phyloP scores from a whole-genome alignment of 2,329 filamentous ascomycete genomes.

The Hypoxylon rubiginosum region DNA sequence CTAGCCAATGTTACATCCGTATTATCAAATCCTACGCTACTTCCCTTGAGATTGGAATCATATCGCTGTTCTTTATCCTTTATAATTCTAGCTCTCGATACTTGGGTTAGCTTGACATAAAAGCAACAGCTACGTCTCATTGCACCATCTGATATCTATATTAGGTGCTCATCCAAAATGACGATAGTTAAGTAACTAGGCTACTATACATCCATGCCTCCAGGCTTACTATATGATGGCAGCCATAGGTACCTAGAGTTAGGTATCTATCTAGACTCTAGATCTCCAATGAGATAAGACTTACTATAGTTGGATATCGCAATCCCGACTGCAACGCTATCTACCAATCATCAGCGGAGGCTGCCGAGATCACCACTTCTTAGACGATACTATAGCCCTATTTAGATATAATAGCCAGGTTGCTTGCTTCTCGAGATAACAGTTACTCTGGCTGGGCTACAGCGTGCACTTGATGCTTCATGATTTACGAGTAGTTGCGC shows the following conservation, averaged over 20 bases:
- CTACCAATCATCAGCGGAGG: conserved; percentile 24
- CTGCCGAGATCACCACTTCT: background rate
- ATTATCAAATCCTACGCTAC: no score
- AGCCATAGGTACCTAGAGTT: background rate
- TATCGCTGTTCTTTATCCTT: no score
- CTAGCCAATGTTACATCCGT: no score
- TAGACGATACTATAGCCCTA: background rate
- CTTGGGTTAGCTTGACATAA: background rate
- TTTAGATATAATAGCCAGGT: background rate
- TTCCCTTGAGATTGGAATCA: no score
- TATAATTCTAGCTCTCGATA: no score
- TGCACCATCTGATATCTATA: conserved; percentile 1
- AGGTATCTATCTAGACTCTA: background rate
- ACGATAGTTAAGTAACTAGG: background rate
- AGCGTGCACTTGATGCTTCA: no score
- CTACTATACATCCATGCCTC: background rate
- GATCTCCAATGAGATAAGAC: conserved; percentile 25
- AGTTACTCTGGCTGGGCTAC: background rate
- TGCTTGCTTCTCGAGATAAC: background rate
- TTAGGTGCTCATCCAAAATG: background rate
- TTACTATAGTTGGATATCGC: conserved; percentile 27
- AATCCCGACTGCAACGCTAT: conserved; percentile 34
- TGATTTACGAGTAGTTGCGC: no score
- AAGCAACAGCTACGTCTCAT: background rate
- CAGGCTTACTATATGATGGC: conserved; percentile 27